Base-by-base conservation (phyloP, 805 yeast genomes). In the Sugiyamaella smithiae region DNA sequence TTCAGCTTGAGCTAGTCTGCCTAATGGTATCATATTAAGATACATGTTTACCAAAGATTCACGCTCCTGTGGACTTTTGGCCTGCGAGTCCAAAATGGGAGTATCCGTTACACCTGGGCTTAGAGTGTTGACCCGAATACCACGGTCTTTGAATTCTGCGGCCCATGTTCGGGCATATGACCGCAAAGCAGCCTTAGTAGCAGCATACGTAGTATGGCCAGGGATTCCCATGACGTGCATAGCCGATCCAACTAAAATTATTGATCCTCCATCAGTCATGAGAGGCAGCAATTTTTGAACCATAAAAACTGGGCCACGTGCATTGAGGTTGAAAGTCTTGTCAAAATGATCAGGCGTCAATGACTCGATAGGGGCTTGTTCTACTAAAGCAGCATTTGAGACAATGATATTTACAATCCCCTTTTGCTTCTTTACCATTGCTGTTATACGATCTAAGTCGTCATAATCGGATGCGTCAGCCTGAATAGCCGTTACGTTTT, bases 41-140 rank as follows among this genome's bases (percentile, higher is more conserved):
- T 24, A 52, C 52, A 45, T 62, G 55, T 38, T 53, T 58, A 26
- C 68, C 64, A 23, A 56, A 47, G 40, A 57, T 26, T 42, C 53
- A 47, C 41, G 37, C 17, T 16, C n/a, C n/a, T 16, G 8, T 26
- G 31, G 11, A 8, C 31, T 26, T 12, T 12, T 26, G 8, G 37
- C 17, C 37, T 32, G 37, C 17, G 8, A 11, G 37, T 32, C 19
- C 17, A 26, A 11, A 11, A 26, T 26, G 29, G 29, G 29, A 7
- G 42, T 37, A 7, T 11, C 42, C 7, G 42, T 37, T 19, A 17
- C 19, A 5, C 42, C 42, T 9, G 42, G 42, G 14, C 19, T 12
- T 9, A 37, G 42, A 12, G 19, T 17, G n/a, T 37, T 37, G 19
- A 37, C 42, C n/a, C 42, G 42, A 17, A 37, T 37, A 23, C 42